These are phyloP conservation scores for Jatropha podagrica DNA, from an alignment of 441 rosid species.

Conservation along the genomic window DNA sequence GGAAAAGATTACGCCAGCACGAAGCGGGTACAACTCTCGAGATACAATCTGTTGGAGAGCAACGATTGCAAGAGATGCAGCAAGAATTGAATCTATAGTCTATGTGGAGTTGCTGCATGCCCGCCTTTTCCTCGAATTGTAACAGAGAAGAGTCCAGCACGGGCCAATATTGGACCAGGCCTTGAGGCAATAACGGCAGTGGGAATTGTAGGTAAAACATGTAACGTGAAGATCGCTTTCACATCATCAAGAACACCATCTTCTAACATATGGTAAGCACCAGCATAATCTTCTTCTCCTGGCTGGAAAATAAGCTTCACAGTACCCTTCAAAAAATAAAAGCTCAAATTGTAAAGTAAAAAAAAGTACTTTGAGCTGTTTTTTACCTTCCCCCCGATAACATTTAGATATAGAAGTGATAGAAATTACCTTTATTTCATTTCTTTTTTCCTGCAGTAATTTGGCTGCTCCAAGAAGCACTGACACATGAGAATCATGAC, in stretches of 20 bases:
- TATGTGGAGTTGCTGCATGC: slow-evolving; percentile 41
- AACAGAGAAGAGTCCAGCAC: slow-evolving; percentile 35
- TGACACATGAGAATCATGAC: slow-evolving; percentile 69
- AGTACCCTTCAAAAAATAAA: slow-evolving; percentile 35
- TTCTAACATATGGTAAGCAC: slow-evolving; percentile 49
- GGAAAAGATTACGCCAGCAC: slow-evolving; percentile 33
- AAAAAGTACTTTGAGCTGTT: too few species aligned
- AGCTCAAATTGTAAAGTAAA: too few species aligned
- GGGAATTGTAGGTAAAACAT: slow-evolving; percentile 36
- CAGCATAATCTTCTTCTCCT: slow-evolving; percentile 48
- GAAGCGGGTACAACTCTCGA: slow-evolving; percentile 42
- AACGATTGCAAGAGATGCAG: slow-evolving; percentile 39
- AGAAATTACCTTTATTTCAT: slow-evolving; percentile 40
- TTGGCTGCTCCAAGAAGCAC: slow-evolving; percentile 84
- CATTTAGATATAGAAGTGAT: neutral
- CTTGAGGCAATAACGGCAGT: slow-evolving; percentile 37
- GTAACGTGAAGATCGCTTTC: slow-evolving; percentile 34
- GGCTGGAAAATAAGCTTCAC: slow-evolving; percentile 57
- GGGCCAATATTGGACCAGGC: slow-evolving; percentile 52
- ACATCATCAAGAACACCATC: slow-evolving; percentile 43
- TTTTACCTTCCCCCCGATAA: too few species aligned
- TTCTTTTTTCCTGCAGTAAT: slow-evolving; percentile 45
- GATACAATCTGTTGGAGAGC: slow-evolving; percentile 48
- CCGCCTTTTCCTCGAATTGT: slow-evolving; percentile 41
- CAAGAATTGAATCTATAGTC: slow-evolving; percentile 38